Percentiles rank a stretch among this genome's conserved stretches.
Conservation (phyloP, 2,329 filamentous ascomycete genomes). For the Chlorencoelia australis region DNA sequence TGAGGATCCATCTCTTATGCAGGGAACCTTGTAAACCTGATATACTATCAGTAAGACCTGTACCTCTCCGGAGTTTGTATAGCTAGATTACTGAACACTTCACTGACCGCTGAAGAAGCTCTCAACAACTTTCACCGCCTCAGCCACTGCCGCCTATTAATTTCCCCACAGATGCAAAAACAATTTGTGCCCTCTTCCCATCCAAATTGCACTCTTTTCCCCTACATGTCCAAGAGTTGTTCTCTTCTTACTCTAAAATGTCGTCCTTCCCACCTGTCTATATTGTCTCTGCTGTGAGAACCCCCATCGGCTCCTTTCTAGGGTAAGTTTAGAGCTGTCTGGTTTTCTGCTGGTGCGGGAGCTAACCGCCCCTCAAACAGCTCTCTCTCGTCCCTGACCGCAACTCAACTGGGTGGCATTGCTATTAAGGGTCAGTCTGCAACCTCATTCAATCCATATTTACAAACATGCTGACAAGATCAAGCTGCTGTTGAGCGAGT, state of each 20-base stretch:
- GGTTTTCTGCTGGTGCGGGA: conserved; percentile 45
- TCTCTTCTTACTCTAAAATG: conserved; percentile 43
- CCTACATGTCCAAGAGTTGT: not conserved
- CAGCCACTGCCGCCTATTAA: no score
- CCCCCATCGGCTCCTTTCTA: conserved; percentile 87
- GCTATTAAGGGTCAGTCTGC: conserved; percentile 76
- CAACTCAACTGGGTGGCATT: conserved; percentile 76
- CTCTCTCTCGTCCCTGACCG: conserved; percentile 78
- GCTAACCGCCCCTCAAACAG: conserved; percentile 36
- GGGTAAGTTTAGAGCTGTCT: conserved; percentile 52
- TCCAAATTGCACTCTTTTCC: not conserved
- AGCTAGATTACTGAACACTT: no score
- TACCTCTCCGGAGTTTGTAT: no score
- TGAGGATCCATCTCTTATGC: no score
- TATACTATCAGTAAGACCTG: no score
- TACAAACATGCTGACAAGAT: not conserved
- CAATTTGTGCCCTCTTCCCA: not conserved
- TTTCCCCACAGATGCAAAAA: no score
- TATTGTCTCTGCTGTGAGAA: conserved; percentile 85
- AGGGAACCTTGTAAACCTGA: no score
- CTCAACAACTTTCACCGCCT: no score
- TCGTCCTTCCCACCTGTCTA: conserved; percentile 79
- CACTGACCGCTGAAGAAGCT: no score
- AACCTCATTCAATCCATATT: not conserved
- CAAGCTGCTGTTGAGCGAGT: conserved; percentile 72